Percentiles rank a stretch among this genome's conserved stretches.
These are phyloP conservation scores for Termitomyces sp. DNA, from an alignment of 768 basidiomycete genomes.

Conservation along the genomic window DNA sequence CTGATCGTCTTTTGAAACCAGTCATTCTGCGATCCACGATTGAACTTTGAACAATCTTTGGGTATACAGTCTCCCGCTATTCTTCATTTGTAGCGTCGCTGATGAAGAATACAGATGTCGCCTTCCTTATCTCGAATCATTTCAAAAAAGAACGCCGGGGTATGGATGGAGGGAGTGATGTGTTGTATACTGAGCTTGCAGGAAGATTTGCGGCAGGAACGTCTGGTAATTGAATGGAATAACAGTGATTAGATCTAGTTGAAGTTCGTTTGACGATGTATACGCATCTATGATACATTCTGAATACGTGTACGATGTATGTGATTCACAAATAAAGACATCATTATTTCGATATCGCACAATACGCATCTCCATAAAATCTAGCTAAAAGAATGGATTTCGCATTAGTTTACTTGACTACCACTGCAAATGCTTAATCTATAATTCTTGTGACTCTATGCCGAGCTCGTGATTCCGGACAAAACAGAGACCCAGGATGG, in stretches of 20 bases:
- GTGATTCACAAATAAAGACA: no score
- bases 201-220: conserved; percentile 17
- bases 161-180: conserved; percentile 21
- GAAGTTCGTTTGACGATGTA: no score
- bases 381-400: no score
- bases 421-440: no score
- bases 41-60: conserved; percentile 94
- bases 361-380: no score
- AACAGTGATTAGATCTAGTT: background rate
- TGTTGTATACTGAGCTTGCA: conserved; percentile 34
- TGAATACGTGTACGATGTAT: no score
- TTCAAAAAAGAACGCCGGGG: conserved; percentile 66
- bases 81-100: conserved; percentile 3
- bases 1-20: conserved; percentile 18
- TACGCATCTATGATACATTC: no score
- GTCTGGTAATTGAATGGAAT: background rate
- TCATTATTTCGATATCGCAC: no score
- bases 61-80: conserved; percentile 46
- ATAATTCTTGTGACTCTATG: background rate
- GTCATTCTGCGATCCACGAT: conserved; percentile 91
- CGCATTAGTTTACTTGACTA: no score
- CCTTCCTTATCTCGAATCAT: conserved; percentile 81
- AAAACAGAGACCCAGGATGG: conserved; percentile 47
- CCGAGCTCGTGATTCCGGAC: conserved; percentile 24
- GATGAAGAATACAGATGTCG: conserved; percentile 52